Percentiles rank a stretch among this genome's conserved stretches.
Evolutionary conservation across 78 protist species (phyloP).

Genomic region (Dictyostelium discoideum): DNA sequence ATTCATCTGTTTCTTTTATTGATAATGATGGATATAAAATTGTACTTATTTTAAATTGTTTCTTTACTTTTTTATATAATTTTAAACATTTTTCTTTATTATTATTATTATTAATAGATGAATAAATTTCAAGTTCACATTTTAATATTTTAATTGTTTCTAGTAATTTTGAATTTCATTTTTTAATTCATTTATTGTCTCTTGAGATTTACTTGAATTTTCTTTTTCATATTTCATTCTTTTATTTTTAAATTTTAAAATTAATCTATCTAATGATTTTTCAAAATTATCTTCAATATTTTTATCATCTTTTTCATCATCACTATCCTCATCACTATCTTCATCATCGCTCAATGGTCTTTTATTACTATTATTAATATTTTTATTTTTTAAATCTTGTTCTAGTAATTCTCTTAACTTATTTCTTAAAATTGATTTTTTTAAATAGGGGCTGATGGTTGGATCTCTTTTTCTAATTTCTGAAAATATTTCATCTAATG

Average conservation of each 20-base stretch:
- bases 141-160: neutral
- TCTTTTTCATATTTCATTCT: neutral
- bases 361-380: neutral
- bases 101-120: neutral
- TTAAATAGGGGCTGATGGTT: neutral
- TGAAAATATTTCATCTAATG: neutral
- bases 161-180: neutral
- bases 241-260: neutral
- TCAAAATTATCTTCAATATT: neutral
- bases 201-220: neutral
- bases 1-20: neutral
- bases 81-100: neutral
- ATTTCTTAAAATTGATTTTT: neutral
- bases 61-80: neutral
- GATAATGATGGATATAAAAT: neutral
- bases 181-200: neutral
- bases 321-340: too few species aligned
- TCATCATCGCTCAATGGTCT: neutral
- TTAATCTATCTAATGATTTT: neutral
- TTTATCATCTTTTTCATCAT: neutral
- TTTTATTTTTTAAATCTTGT: neutral
- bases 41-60: neutral
- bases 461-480: neutral
- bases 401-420: neutral
- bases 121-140: neutral